Conservation (phyloP, 2,329 filamentous ascomycete genomes). For the Colletotrichum lini region DNA sequence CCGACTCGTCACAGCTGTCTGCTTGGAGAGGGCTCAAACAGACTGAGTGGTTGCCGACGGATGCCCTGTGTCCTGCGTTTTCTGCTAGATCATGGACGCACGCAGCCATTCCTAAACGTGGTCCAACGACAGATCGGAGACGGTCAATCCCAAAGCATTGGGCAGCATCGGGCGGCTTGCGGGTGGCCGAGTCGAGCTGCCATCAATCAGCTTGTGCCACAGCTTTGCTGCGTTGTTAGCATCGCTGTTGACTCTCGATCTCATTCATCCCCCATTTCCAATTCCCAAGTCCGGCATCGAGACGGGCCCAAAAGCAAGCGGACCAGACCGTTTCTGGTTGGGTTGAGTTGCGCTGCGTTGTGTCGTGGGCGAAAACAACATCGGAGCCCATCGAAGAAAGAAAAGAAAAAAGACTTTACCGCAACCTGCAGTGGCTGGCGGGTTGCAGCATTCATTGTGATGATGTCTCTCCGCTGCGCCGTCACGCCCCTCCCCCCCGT, state of each 20-base stretch:
- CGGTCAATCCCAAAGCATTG: constrained; percentile 30
- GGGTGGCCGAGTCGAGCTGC: constrained; percentile 12
- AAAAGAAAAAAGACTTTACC: not conserved
- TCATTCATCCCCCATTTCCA: not conserved
- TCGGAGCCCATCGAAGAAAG: not conserved
- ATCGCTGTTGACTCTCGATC: constrained; percentile 7
- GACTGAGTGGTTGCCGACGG: constrained; percentile 21
- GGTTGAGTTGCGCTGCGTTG: constrained; percentile 20
- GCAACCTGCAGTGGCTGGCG: constrained; percentile 27
- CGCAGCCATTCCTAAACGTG: constrained; percentile 34
- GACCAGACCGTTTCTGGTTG: constrained; percentile 20
- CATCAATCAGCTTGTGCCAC: constrained; percentile 41
- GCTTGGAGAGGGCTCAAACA: constrained; percentile 35
- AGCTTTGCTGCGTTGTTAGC: constrained; percentile 33
- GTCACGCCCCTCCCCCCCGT: constrained; percentile 11
- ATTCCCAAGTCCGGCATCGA: constrained; percentile 13
- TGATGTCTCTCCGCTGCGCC: constrained; percentile 23
- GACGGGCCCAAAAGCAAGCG: constrained; percentile 1
- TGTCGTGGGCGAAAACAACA: constrained; percentile 9
- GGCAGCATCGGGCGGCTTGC: not conserved
- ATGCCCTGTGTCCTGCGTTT: not conserved
- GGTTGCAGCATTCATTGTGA: constrained; percentile 28
- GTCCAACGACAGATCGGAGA: constrained; percentile 30
- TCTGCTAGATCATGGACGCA: not conserved
- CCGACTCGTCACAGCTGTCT: constrained; percentile 39